phyloP scores from a whole-genome alignment of 441 rosid species.

The Raphanus hybrid region DNA sequence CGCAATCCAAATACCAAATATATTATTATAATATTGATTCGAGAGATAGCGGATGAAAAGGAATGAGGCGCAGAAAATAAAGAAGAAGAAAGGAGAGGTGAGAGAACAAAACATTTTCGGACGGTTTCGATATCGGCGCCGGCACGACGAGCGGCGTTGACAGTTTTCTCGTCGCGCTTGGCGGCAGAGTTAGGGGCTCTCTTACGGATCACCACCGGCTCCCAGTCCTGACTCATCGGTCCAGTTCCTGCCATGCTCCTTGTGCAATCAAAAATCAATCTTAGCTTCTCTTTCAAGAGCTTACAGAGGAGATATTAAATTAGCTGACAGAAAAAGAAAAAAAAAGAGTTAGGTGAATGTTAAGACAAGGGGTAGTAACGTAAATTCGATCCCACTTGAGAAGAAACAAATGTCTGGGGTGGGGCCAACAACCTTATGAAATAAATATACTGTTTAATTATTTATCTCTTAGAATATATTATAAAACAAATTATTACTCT shows the following conservation, averaged over 20 bases:
- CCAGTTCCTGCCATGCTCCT: conserved; percentile 36
- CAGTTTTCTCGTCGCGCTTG: conserved; percentile 41
- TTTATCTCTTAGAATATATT: neutral
- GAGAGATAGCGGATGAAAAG: neutral
- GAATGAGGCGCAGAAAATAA: neutral
- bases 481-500: neutral
- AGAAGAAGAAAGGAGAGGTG: neutral
- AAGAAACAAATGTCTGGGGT: neutral
- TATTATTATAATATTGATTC: neutral
- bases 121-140: conserved; percentile 41
- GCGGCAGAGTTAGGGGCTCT: conserved; percentile 41
- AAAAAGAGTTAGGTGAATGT: neutral
- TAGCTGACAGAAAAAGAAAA: too few species aligned
- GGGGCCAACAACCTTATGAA: neutral
- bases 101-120: conserved; percentile 30
- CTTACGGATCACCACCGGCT: conserved; percentile 42
- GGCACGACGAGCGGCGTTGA: conserved; percentile 43
- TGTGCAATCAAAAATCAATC: conserved; percentile 21
- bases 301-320: neutral
- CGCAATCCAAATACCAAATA: neutral
- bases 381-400: neutral
- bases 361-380: neutral
- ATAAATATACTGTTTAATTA: neutral
- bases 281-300: conserved; percentile 1
- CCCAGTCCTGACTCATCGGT: conserved; percentile 40